Evolutionary conservation across 495 filamentous ascomycete genomes (phyloP), one percentile per base, ranked within the genome.

Genomic region (Xylaria flabelliformis): DNA sequence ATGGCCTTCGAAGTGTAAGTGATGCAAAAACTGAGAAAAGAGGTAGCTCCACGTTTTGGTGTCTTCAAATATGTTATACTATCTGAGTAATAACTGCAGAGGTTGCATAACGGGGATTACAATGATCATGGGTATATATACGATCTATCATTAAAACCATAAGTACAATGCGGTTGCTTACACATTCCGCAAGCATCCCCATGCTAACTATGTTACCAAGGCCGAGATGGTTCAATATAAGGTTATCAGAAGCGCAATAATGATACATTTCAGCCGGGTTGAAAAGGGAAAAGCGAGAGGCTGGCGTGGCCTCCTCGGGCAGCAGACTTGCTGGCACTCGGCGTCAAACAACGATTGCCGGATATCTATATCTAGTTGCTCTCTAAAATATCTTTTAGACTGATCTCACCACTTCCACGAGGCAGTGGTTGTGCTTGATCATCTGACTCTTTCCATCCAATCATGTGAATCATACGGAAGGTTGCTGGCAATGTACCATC

Each of bases 401-500:
- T 94, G 26, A 95, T 79, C 78, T 95, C 84, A 15, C 93, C 95
- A 74, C 88, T 97, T 1, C 97, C 97, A 71, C 97, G 88, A 72
- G 88, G 80, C 73, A 98, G 81, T 41, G 97, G 95, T 83, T 94
- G 83, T 56, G 88, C 81, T 83, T 98, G 95, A 62, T 90, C 86
- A 36, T 87, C 85, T 0, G 91, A 91, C 75, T 95, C 93, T 80
- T 95, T 97, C 97, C 97, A 99, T 21, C 97, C 97, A 83, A 99
- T 98, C 94, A 98, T 95, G 79, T 93, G 96, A 67, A 97, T 97
- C 72, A 96, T 85, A 69, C 93, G 87, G 79, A 95, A 98, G n/a
- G 94, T 98, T 10, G 95, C 95, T 3, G 95, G 95, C 69, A 97
- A 83, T 0, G 80, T 90, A 19, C 91, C 89, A 64, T 93, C 84